Conservation (phyloP, 2,329 filamentous ascomycete species). For the Ascochyta lentis region DNA sequence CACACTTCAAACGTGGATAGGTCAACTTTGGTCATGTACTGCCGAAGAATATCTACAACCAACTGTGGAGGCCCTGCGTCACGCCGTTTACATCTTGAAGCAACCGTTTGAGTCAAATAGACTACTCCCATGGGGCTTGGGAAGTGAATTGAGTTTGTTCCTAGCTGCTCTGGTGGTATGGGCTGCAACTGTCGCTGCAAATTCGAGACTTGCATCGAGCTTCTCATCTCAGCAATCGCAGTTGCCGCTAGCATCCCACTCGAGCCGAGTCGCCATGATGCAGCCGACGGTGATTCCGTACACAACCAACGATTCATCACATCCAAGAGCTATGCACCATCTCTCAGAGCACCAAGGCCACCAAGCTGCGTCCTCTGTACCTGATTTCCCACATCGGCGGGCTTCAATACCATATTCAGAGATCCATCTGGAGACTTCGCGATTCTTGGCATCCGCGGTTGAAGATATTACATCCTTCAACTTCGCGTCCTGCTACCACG, state of each 20-base stretch:
- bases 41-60: slow-evolving; percentile 15
- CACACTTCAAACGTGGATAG: slow-evolving; percentile 47
- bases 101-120: slow-evolving; percentile 34
- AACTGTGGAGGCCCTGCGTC: slow-evolving; percentile 32
- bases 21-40: slow-evolving; percentile 32
- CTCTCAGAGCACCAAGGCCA: neutral
- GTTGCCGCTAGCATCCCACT: neutral
- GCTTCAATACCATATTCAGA: slow-evolving; percentile 23
- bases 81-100: slow-evolving; percentile 4
- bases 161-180: slow-evolving; percentile 46
- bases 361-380: slow-evolving; percentile 8
- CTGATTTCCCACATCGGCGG: slow-evolving; percentile 2
- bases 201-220: slow-evolving; percentile 16
- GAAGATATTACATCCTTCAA: slow-evolving; percentile 28
- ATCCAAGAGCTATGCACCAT: too few relatives aligned
- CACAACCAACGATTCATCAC: too few relatives aligned
- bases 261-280: neutral
- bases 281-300: neutral
- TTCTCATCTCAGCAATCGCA: neutral
- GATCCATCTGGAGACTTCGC: slow-evolving; percentile 29
- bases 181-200: slow-evolving; percentile 41
- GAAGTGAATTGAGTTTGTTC: slow-evolving; percentile 46
- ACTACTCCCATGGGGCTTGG: slow-evolving; percentile 29
- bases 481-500: slow-evolving; percentile 34
- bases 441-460: slow-evolving; percentile 35